Evolutionary conservation across 2,329 filamentous ascomycete species (phyloP).

Genomic region (Xylaria hypoxylon): DNA sequence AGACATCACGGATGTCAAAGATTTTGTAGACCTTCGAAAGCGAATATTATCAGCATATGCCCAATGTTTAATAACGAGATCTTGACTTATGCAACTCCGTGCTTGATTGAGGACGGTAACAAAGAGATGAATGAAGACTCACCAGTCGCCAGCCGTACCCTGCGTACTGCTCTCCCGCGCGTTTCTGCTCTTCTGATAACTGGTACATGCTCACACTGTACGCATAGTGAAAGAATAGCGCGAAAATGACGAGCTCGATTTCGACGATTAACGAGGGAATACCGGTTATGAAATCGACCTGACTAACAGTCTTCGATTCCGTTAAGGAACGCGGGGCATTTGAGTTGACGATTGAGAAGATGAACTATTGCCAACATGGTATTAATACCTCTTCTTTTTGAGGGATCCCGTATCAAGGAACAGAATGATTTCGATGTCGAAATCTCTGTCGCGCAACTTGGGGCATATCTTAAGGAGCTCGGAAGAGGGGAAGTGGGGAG

Average conservation of each 20-base stretch:
- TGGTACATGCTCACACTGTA: conserved; percentile 43
- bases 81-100: not conserved
- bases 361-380: conserved; percentile 27
- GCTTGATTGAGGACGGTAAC: not conserved
- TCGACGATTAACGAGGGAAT: conserved; percentile 40
- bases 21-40: conserved; percentile 31
- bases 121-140: conserved; percentile 18
- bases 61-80: not conserved
- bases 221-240: conserved; percentile 45
- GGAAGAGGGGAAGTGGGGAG: conserved; percentile 2
- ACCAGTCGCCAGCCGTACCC: conserved; percentile 35
- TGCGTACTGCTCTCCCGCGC: conserved; percentile 23
- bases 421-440: not conserved
- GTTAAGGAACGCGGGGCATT: conserved; percentile 31
- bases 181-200: conserved; percentile 33
- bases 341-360: conserved; percentile 40
- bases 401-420: not conserved
- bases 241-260: conserved; percentile 42
- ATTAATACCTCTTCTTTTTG: conserved; percentile 2
- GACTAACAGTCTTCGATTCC: conserved; percentile 35
- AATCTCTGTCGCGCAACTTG: no score
- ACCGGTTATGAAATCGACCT: conserved; percentile 42
- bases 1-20: conserved; percentile 33
- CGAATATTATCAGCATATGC: conserved; percentile 1
- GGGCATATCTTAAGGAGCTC: no score